Evolutionary conservation across 2,329 filamentous ascomycete species (phyloP).

Genomic region (Alternaria longipes): DNA sequence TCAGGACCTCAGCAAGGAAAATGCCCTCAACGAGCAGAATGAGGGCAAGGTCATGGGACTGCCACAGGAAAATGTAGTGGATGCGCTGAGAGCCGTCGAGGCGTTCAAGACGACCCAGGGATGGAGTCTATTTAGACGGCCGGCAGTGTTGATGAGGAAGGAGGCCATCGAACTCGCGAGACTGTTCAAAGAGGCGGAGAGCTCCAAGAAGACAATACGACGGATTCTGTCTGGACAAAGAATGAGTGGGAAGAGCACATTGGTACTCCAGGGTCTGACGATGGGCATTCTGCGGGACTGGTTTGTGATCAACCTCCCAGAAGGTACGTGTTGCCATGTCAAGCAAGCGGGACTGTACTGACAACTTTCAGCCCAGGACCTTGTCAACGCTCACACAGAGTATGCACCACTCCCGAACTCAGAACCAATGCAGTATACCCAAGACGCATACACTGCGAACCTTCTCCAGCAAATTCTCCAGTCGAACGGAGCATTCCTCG

Average conservation of each 20-base stretch:
- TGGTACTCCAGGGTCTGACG: conserved; percentile 83
- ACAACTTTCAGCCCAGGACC: conserved; percentile 72
- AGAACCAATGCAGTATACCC: conserved; percentile 69
- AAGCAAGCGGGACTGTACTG: conserved; percentile 19
- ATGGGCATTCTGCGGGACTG: conserved; percentile 84
- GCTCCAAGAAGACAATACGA: conserved; percentile 66
- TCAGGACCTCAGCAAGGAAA: conserved; percentile 67
- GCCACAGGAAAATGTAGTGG: conserved; percentile 73
- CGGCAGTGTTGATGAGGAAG: conserved; percentile 78
- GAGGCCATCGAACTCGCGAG: conserved; percentile 79
- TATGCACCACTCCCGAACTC: conserved; percentile 74
- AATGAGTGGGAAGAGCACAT: conserved; percentile 84
- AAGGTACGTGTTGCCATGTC: conserved; percentile 67
- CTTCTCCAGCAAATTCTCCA: conserved; percentile 77
- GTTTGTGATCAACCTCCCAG: conserved; percentile 88
- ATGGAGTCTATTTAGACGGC: conserved; percentile 86
- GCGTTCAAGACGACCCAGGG: conserved; percentile 91
- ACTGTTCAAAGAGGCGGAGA: conserved; percentile 60
- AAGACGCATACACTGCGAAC: conserved; percentile 78
- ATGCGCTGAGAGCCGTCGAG: conserved; percentile 82
- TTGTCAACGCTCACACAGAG: conserved; percentile 81
- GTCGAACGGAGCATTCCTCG: conserved; percentile 75
- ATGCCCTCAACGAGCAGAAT: conserved; percentile 53
- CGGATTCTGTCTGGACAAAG: conserved; percentile 77
- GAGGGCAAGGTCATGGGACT: conserved; percentile 75